A percentile compares a stretch with the other conserved stretches of the same genome.
Conservation (phyloP, 306 rosid genomes). For the Mucuna pruriens region DNA sequence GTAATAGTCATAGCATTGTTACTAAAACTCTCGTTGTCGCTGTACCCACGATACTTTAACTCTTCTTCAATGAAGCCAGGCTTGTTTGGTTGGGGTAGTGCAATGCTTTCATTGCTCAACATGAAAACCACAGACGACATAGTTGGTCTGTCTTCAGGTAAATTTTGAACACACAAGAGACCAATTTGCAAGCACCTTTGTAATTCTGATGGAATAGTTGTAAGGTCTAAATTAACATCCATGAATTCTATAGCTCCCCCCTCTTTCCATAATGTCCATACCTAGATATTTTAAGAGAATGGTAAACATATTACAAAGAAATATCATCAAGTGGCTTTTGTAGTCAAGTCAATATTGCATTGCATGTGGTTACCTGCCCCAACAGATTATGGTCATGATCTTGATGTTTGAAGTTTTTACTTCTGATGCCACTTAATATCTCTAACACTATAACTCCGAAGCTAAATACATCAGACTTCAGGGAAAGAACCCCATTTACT, state of each 20-base stretch:
- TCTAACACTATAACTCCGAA: conserved; percentile 58
- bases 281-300: conserved; percentile 26
- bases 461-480: conserved; percentile 57
- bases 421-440: conserved; percentile 56
- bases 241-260: conserved; percentile 29
- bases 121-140: conserved; percentile 52
- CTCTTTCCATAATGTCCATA: conserved; percentile 42
- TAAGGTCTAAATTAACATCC: conserved; percentile 38
- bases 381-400: conserved; percentile 22
- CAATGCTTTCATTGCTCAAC: conserved; percentile 38
- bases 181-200: conserved; percentile 54
- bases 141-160: conserved; percentile 51
- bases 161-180: conserved; percentile 53
- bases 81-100: conserved; percentile 38
- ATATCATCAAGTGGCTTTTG: background rate
- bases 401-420: conserved; percentile 10
- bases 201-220: conserved; percentile 30
- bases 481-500: conserved; percentile 40
- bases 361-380: conserved; percentile 30
- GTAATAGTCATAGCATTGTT: conserved; percentile 38
- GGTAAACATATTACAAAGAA: background rate
- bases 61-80: conserved; percentile 25
- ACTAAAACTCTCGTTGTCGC: conserved; percentile 10
- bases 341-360: background rate
- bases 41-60: background rate